Conservation (phyloP, 179 eudicot species). For the Actinidia arguta region DNA sequence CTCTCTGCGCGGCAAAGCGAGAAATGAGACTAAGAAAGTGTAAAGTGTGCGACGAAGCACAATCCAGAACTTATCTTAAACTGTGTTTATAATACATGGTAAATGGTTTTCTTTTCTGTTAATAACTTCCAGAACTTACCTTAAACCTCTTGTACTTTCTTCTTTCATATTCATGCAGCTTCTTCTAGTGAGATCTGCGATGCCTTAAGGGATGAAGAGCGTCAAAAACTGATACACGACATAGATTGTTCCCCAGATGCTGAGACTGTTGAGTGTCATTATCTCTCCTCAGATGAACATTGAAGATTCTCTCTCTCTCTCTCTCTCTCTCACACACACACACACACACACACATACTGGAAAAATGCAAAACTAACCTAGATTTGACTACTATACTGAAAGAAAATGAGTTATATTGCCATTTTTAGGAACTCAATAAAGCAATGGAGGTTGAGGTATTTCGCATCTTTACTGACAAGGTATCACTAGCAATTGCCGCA, state of each 20-base stretch:
- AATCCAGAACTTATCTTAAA: constrained; percentile 34
- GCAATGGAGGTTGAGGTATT: constrained; percentile 73
- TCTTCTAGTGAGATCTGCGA: constrained; percentile 73
- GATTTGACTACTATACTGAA: not conserved
- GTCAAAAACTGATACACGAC: constrained; percentile 56
- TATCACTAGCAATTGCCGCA: constrained; percentile 21
- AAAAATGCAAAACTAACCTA: not conserved
- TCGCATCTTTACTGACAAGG: constrained; percentile 72
- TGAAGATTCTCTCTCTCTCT: too few species aligned
- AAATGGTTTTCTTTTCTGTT: not conserved
- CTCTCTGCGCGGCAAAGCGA: not conserved
- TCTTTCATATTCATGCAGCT: constrained; percentile 62
- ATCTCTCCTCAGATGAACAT: not conserved
- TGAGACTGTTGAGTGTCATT: constrained; percentile 50
- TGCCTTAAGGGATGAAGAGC: constrained; percentile 64
- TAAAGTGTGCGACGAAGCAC: constrained; percentile 69
- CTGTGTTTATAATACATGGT: not conserved
- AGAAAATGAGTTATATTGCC: not conserved
- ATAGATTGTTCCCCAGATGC: constrained; percentile 65
- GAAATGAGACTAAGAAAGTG: constrained; percentile 59
- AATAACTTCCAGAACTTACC: not conserved
- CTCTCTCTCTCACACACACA: too few species aligned
- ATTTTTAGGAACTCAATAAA: constrained; percentile 64
- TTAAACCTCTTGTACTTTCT: not conserved
- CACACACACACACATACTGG: too few species aligned